Conservation (phyloP, 106 monocot genomes). For the Platanthera zijinensis region DNA sequence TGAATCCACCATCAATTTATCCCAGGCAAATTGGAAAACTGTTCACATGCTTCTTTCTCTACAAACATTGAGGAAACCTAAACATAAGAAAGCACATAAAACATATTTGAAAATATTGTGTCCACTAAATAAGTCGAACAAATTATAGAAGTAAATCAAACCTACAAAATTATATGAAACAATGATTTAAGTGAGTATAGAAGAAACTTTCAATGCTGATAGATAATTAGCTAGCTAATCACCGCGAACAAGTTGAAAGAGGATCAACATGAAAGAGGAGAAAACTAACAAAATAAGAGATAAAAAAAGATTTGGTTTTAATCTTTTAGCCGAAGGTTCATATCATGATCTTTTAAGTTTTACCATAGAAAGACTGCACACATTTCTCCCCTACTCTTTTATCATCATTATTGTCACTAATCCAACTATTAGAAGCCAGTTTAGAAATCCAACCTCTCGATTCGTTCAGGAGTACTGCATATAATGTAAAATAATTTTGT, state of each 20-base stretch:
- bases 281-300: too few relatives aligned
- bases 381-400: not conserved
- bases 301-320: not conserved
- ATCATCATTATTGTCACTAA: not conserved
- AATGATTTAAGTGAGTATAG: not conserved
- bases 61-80: not conserved
- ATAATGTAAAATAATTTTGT: too few relatives aligned
- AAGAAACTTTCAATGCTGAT: not conserved
- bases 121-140: not conserved
- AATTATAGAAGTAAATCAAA: not conserved
- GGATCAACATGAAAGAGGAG: not conserved
- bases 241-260: not conserved
- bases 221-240: not conserved
- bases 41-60: not conserved
- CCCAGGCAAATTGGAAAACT: not conserved
- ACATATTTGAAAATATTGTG: not conserved
- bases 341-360: not conserved
- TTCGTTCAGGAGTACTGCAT: too few relatives aligned
- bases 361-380: not conserved
- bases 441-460: too few relatives aligned
- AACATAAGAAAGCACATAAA: not conserved
- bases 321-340: not conserved
- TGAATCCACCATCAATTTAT: conserved; percentile 3
- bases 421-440: too few relatives aligned
- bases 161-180: not conserved